These are phyloP conservation scores for Quercus bicolor DNA, from an alignment of 306 rosid species.

Conservation along the genomic window DNA sequence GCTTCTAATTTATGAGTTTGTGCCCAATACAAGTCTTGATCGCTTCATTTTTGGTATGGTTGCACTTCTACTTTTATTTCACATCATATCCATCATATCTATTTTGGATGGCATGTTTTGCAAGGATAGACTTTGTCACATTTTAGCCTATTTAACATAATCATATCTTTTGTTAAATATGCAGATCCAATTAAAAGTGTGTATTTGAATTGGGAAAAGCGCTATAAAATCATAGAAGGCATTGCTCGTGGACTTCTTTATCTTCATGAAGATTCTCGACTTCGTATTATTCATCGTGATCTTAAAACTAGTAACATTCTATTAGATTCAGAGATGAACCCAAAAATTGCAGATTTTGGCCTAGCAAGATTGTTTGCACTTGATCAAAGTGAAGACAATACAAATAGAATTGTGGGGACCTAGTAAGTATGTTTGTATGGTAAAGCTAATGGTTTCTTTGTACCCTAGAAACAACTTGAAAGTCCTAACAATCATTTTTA, in stretches of 20 bases:
- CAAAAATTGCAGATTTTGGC: not conserved
- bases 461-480: not conserved
- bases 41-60: not conserved
- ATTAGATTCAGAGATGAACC: not conserved
- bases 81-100: not conserved
- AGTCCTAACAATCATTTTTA: not conserved
- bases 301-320: not conserved
- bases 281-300: not conserved
- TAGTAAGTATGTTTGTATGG: not conserved
- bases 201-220: not conserved
- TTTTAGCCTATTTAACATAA: not conserved
- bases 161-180: not conserved
- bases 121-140: not conserved
- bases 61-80: not conserved
- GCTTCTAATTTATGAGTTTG: not conserved
- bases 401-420: not conserved
- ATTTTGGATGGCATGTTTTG: not conserved
- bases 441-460: not conserved
- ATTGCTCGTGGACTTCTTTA: not conserved
- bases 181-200: not conserved
- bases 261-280: not conserved
- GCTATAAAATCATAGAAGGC: not conserved
- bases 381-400: not conserved
- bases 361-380: not conserved
- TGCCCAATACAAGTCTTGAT: not conserved